Base-by-base conservation (phyloP, 2,329 filamentous ascomycete genomes). In the Penicillium verrucosum region DNA sequence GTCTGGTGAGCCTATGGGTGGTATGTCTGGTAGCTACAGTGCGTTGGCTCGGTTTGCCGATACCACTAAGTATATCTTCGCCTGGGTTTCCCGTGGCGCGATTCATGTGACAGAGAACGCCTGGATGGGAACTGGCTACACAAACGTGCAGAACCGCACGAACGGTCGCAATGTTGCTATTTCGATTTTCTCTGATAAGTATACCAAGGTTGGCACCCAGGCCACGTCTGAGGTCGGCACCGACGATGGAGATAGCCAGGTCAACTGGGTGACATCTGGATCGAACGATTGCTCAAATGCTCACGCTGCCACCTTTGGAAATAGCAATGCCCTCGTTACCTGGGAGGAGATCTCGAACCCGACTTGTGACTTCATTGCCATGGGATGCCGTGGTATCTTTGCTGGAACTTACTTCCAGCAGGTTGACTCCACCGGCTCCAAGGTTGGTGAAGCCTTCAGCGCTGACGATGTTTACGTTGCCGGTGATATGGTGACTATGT, bases 1-100 rank as follows among this genome's bases (percentile, higher is more conserved):
- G 6, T 78, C 76, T 40, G 82, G 82, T 46, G 84, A 86, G 69
- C 74, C 82, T 29, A 81, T 85, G 79, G 84, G 84, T 40, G 84
- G 84, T 51, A 86, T 84, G 81, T 77, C 78, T n/a, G 84, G 84
- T 30, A 85, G 82, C 2, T 87, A 85, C 75, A 84, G 81, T 63
- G 75, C 73, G 8, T 78, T 87, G 21, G 80, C 80, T 12, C 79
- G 80, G 5, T 85, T 85, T 71, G 70, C 78, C 43, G 76, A 73
- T 56, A 77, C 76, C 21, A 75, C 77, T 51, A 74, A 76, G 1
- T 86, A 86, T 70, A 82, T 86, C 72, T 84, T 86, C 68, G 76
- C 83, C 21, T 87, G 84, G 84, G 81, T 84, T 16, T 85, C 84
- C 0, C 81, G 84, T 18, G 84, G 84, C 25, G 82, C 83, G 23